Percentiles rank a stretch among this genome's conserved stretches.
Evolutionary conservation across 257 asterid genomes (phyloP).

Genomic region (Gardenia jasminoides): DNA sequence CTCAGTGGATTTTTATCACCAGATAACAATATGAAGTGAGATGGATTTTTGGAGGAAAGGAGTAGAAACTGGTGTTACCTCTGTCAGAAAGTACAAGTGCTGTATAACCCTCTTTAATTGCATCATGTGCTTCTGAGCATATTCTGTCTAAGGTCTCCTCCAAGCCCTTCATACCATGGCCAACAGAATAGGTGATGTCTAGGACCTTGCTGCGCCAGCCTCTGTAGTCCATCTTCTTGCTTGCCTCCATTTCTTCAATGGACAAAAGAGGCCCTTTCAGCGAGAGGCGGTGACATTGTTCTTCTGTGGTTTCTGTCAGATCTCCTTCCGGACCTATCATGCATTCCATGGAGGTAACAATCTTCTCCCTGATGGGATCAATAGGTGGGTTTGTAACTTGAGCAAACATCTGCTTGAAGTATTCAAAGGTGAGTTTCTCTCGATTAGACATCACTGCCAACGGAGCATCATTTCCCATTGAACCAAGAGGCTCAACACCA

Average conservation of each 20-base stretch:
- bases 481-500: conserved; percentile 96
- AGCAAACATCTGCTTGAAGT: conserved; percentile 99
- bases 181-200: conserved; percentile 76
- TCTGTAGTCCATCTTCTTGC: conserved; percentile 85
- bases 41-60: neutral
- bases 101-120: conserved; percentile 89
- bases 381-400: conserved; percentile 99
- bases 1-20: neutral
- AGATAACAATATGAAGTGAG: neutral
- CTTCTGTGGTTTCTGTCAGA: conserved; percentile 96
- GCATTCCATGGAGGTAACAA: conserved; percentile 95
- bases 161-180: conserved; percentile 76
- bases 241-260: conserved; percentile 85
- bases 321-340: conserved; percentile 99
- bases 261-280: conserved; percentile 87
- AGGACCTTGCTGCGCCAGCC: conserved; percentile 98
- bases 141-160: conserved; percentile 89
- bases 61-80: conserved; percentile 44
- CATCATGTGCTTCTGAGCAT: conserved; percentile 82
- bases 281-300: conserved; percentile 92
- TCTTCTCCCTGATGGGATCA: conserved; percentile 97
- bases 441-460: conserved; percentile 95
- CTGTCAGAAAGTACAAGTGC: conserved; percentile 88
- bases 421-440: conserved; percentile 91
- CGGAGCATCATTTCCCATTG: conserved; percentile 99